phyloP scores from a whole-genome alignment of 495 filamentous ascomycete genomes.

The Recurvomyces mirabilis region DNA sequence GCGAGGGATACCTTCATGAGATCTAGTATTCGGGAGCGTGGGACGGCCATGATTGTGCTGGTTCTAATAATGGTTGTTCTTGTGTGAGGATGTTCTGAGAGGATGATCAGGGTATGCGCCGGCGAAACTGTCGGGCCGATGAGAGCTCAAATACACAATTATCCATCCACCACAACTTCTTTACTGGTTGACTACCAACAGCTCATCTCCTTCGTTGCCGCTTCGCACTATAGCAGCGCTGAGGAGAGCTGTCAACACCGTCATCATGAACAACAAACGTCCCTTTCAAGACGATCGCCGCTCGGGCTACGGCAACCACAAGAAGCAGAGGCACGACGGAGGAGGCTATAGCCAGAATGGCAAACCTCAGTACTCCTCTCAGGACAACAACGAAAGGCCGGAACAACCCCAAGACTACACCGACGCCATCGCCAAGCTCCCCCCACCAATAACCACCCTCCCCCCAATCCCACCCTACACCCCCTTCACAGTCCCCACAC shows the following conservation, averaged over 20 bases:
- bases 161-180: not conserved
- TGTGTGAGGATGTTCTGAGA: no score
- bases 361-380: not conserved
- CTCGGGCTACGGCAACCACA: not conserved
- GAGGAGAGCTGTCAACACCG: constrained; percentile 8
- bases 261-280: constrained; percentile 12
- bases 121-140: not conserved
- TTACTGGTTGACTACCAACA: not conserved
- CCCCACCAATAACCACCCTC: constrained; percentile 5
- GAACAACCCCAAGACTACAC: not conserved
- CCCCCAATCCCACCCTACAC: constrained; percentile 13
- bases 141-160: not conserved
- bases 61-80: no score
- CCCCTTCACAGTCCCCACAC: constrained; percentile 16
- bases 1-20: constrained; percentile 57
- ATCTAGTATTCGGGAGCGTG: constrained; percentile 60
- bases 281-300: not conserved
- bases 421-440: constrained; percentile 12
- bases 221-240: constrained; percentile 4
- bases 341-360: not conserved
- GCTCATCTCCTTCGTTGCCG: constrained; percentile 16
- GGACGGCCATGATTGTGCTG: no score
- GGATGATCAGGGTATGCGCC: no score
- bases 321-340: constrained; percentile 11
- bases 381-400: not conserved